Evolutionary conservation across 345 rosid genomes (phyloP), one percentile per base, ranked within the genome.

Genomic region (Kernera saxatilis): DNA sequence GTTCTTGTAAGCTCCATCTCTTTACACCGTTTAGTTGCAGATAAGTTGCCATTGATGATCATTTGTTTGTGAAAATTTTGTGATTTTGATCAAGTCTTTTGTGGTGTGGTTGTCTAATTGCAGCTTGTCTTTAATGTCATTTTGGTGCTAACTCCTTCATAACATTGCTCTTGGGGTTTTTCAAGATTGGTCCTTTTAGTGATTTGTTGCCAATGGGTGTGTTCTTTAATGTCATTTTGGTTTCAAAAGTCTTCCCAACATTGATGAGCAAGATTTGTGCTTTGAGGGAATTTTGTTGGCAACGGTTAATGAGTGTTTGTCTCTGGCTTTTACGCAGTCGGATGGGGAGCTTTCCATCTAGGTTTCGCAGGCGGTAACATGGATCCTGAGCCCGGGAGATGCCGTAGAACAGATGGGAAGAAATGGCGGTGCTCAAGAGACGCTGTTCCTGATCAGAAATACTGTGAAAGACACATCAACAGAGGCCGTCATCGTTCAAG

Each of bases 401-500:
- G 95, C 67, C 85, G 88, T 12, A 71, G 92, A 64, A 86, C 95
- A 1, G 96, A 89, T 77, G 96, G 96, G 25, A 89, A 89, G 84
- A 89, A 89, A 81, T 89, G 96, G 96, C 82, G 87, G 60, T 89
- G 96, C 85, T 80, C 96, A 4, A 83, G 83, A 64, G 87, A 87
- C 36, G 90, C 87, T 17, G 87, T 87, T 74, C 77, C 86, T n/a
- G 89, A 87, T 69, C 92, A 87, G 58, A 89, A 89, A 62, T 89
- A 89, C 60, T 89, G 92, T 57, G 96, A 89, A 75, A 83, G 90
- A 80, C 96, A 89, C 74, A 79, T 85, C 26, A 89, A 87, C 76
- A 85, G 92, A 78, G 92, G 92, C 70, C 92, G 96, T 69, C 86
- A 89, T 64, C 96, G 88, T 85, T 80, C 96, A 87, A 85, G 96